Evolutionary conservation across 2,329 filamentous ascomycete species (phyloP), one percentile per base, ranked within the genome.

Genomic region (Monosporascus sp.): DNA sequence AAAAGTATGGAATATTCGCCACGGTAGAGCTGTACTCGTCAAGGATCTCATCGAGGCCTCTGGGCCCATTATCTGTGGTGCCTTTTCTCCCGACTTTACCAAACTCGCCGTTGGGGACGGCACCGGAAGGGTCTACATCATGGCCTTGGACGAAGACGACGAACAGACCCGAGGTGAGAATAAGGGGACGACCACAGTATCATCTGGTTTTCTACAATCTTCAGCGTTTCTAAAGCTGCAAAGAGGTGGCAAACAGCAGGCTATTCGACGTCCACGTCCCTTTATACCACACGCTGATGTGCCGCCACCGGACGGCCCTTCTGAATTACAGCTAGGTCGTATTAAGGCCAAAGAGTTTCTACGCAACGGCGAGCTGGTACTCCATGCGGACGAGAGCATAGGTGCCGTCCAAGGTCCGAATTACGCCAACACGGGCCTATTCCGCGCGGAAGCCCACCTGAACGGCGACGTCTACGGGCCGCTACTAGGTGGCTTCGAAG

Each of bases 1-100:
- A 17, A 85, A 82, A 55, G 80, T 82, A 2, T 87, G 83, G 83
- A 81, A 86, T 56, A 68, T 86, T 8, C 77, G 79, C 72, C 45
- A 62, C 49, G 49, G 67, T 58, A 27, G 64, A 70, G 50, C 78
- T 74, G 55, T 57, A 0, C 73, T 80, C 45, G 71, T 86, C 5
- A 75, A 78, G 22, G 73, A 78, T 49, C 67, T 86, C 1, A 69
- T 86, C 1, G 74, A 79, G 54, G 77, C 78, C 1, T 73, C 79
- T 0, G 82, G 76, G 0, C 79, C 82, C 0, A 78, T 87, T 18
- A 80, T 80, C 0, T 77, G 72, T 53, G 83, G 83, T 1, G 73
- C 75, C 2, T 87, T 86, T 54, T 84, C 81, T 0, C 77, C 77
- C 0, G 78, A 85, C 60, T 72, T 70, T 36, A 74, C 77, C 1